Percentiles rank a stretch among this genome's conserved stretches.
phyloP scores from a whole-genome alignment of 768 basidiomycete genomes.

The Pleurotus tuoliensis region DNA sequence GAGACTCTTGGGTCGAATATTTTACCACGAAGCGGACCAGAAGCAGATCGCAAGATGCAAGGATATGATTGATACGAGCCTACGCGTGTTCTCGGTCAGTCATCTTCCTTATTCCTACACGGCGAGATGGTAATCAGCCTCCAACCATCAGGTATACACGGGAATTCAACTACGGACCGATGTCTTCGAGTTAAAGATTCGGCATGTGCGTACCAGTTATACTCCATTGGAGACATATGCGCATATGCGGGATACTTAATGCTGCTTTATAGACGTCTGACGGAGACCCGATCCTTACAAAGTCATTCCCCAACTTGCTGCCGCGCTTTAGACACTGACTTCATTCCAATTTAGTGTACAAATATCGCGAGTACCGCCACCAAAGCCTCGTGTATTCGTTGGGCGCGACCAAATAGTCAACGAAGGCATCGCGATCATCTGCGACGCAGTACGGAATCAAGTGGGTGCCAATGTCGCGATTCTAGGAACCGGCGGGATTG shows the following conservation, averaged over 20 bases:
- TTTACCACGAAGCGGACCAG: slow-evolving; percentile 5
- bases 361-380: slow-evolving; percentile 10
- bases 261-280: background rate
- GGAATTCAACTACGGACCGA: slow-evolving; percentile 4
- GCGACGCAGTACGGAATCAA: background rate
- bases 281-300: slow-evolving; percentile 5
- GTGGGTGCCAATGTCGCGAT: slow-evolving; percentile 16
- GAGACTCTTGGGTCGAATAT: background rate
- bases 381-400: slow-evolving; percentile 16
- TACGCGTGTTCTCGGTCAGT: slow-evolving; percentile 6
- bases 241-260: background rate
- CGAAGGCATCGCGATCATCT: slow-evolving; percentile 12
- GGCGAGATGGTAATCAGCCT: background rate
- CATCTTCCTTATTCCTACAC: background rate
- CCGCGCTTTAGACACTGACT: background rate
- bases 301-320: background rate
- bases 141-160: slow-evolving; percentile 1
- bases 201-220: background rate
- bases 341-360: background rate
- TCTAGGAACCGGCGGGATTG: slow-evolving; percentile 32
- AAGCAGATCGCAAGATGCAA: slow-evolving; percentile 7
- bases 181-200: slow-evolving; percentile 1
- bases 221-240: background rate
- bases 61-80: slow-evolving; percentile 8
- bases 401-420: slow-evolving; percentile 16